Evolutionary conservation across 2,329 filamentous ascomycete species (phyloP).

Genomic region (Fusarium illudens): DNA sequence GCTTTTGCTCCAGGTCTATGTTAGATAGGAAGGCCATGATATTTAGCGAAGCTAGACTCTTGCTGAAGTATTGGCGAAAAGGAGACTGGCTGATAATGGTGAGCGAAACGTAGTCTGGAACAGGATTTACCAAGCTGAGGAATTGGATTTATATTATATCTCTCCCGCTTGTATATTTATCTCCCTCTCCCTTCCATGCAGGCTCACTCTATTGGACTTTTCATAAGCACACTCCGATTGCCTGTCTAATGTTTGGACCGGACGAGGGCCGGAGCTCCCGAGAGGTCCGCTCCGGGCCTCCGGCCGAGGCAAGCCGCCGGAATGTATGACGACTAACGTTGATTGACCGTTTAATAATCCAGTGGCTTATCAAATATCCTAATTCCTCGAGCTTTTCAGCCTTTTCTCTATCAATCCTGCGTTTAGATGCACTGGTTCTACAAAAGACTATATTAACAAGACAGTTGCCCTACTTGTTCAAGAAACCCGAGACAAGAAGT

Average conservation of each 20-base stretch:
- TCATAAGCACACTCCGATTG: background rate
- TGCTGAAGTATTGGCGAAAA: background rate
- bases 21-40: background rate
- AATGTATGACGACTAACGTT: background rate
- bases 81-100: too few species aligned
- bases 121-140: background rate
- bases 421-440: too few species aligned
- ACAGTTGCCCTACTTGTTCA: accelerated
- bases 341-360: background rate
- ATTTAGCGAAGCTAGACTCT: background rate
- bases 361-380: background rate
- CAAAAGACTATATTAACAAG: background rate
- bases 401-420: background rate
- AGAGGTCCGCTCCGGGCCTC: background rate
- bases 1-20: background rate
- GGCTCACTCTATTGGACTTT: background rate
- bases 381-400: background rate
- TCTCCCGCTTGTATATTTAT: background rate
- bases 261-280: background rate
- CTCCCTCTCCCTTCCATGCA: background rate
- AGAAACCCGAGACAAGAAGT: too few species aligned
- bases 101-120: too few species aligned
- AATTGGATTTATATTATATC: background rate
- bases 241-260: background rate
- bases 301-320: background rate